Percentiles rank a stretch among this genome's conserved stretches.
Conservation (phyloP, 2,329 filamentous ascomycete genomes). For the Pezicula neosporulosa region DNA sequence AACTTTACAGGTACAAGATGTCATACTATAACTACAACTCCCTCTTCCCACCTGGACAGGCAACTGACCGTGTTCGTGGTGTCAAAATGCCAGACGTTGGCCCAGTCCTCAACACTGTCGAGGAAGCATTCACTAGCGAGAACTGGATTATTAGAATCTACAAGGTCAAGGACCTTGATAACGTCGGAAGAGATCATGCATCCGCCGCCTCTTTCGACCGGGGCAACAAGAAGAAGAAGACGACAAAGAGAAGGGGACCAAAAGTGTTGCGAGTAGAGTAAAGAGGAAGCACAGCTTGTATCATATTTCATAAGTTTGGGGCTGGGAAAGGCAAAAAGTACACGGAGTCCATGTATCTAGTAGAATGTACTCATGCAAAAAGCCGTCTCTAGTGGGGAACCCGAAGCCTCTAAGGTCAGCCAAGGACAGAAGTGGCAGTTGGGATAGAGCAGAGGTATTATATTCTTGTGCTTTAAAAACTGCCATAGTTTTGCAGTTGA, state of each 20-base stretch:
- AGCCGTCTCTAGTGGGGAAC: slow-evolving; percentile 12
- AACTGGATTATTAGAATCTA: slow-evolving; percentile 99
- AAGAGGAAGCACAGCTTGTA: slow-evolving; percentile 23
- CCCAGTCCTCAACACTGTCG: slow-evolving; percentile 81
- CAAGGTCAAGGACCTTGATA: slow-evolving; percentile 99
- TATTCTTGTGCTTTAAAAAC: background rate
- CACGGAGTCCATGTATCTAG: slow-evolving; percentile 17
- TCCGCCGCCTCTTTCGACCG: slow-evolving; percentile 67
- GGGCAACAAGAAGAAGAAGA: slow-evolving; percentile 82
- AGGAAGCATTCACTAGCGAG: slow-evolving; percentile 97
- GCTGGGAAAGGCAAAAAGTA: slow-evolving; percentile 15
- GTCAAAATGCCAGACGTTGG: slow-evolving; percentile 77
- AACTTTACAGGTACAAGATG: slow-evolving; percentile 88
- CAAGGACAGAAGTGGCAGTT: background rate
- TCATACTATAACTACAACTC: slow-evolving; percentile 97
- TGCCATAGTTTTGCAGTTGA: no score
- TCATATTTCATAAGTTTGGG: slow-evolving; percentile 21
- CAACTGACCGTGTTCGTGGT: slow-evolving; percentile 83
- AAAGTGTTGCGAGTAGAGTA: slow-evolving; percentile 72
- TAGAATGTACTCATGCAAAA: slow-evolving; percentile 25
- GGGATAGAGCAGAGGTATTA: background rate
- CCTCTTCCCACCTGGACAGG: slow-evolving; percentile 90
- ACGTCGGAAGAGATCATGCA: slow-evolving; percentile 85
- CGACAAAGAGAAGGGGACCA: slow-evolving; percentile 67
- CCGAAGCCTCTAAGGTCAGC: background rate